These are phyloP conservation scores for Lachancea lanzarotensis DNA, from an alignment of 805 yeast genomes.

Conservation along the genomic window DNA sequence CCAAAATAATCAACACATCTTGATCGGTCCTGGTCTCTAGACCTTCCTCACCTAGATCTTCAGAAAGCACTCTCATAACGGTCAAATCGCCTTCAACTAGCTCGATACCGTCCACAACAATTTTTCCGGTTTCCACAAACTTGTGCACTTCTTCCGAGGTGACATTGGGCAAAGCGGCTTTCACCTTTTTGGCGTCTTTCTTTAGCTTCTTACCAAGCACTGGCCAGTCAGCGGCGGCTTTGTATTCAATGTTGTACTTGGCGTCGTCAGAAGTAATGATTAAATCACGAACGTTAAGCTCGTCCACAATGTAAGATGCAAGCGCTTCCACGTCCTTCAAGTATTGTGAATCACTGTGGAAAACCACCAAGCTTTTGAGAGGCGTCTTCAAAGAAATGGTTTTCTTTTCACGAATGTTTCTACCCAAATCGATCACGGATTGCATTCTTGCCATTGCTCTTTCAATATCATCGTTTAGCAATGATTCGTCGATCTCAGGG, in stretches of 20 bases:
- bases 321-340: conserved; percentile 72
- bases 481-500: conserved; percentile 75
- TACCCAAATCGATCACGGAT: conserved; percentile 90
- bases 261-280: conserved; percentile 85
- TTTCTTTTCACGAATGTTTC: conserved; percentile 95
- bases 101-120: conserved; percentile 84
- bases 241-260: conserved; percentile 85
- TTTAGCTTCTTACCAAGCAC: conserved; percentile 94
- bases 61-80: conserved; percentile 85
- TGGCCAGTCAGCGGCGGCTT: conserved; percentile 98
- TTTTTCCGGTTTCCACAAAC: conserved; percentile 64
- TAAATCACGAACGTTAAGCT: conserved; percentile 84
- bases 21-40: conserved; percentile 82
- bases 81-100: conserved; percentile 83
- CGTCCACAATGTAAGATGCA: conserved; percentile 76
- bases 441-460: conserved; percentile 93
- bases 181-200: conserved; percentile 88
- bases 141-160: conserved; percentile 76
- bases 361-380: conserved; percentile 75
- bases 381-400: conserved; percentile 92
- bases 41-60: conserved; percentile 54
- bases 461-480: conserved; percentile 78
- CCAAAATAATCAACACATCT: conserved; percentile 85
- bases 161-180: conserved; percentile 81
- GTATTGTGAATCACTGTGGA: conserved; percentile 72